These are phyloP conservation scores for Chalciporus sphaerocephalus DNA, from an alignment of 768 basidiomycete species.

Conservation along the genomic window DNA sequence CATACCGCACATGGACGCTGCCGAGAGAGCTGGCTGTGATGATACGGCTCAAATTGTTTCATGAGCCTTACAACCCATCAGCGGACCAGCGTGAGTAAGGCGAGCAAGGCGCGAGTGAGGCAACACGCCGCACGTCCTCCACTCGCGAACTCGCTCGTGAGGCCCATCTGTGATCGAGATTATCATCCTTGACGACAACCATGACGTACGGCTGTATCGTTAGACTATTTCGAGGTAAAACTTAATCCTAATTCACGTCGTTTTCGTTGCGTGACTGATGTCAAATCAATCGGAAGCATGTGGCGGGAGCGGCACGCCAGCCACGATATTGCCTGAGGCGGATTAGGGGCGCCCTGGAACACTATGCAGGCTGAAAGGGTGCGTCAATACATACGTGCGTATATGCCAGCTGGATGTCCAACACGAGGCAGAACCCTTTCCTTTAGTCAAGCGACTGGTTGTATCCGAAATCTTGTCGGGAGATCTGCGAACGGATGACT, in stretches of 20 bases:
- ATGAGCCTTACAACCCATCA: conserved; percentile 2
- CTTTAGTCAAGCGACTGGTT: conserved; percentile 2
- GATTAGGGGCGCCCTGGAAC: conserved; percentile 1
- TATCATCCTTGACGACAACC: conserved; percentile 12
- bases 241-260: conserved; percentile 12
- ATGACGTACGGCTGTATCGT: conserved; percentile 28
- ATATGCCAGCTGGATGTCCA: conserved; percentile 13
- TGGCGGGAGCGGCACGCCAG: background rate
- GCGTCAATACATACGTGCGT: conserved; percentile 15
- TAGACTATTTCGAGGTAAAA: conserved; percentile 24
- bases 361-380: conserved; percentile 6
- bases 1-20: conserved; percentile 18
- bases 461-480: conserved; percentile 1
- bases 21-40: conserved; percentile 17
- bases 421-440: conserved; percentile 24
- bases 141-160: conserved; percentile 13
- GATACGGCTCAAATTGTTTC: conserved; percentile 10
- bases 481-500: conserved; percentile 6
- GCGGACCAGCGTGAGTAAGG: conserved; percentile 15
- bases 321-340: conserved; percentile 13
- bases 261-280: conserved; percentile 7
- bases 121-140: conserved; percentile 13
- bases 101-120: conserved; percentile 16
- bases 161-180: conserved; percentile 8
- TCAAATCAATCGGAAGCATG: conserved; percentile 11